Conservation (phyloP, 2,329 filamentous ascomycete species). For the Fusarium miscanthi region DNA sequence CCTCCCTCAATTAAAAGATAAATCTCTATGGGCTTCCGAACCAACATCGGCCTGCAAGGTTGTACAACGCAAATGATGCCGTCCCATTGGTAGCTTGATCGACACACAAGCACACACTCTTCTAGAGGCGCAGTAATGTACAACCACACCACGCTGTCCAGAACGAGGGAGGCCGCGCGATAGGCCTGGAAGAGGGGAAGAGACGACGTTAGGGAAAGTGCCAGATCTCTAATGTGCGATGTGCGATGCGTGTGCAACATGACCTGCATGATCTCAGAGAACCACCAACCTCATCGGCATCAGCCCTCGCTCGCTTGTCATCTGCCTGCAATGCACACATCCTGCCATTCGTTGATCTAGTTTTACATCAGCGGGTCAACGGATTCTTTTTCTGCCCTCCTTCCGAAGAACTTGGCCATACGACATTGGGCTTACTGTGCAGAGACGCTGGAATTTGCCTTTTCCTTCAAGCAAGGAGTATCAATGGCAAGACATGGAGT, state of each 20-base stretch:
- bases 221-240: slow-evolving; percentile 44
- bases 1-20: neutral
- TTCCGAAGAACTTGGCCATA: slow-evolving; percentile 14
- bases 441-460: neutral
- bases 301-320: slow-evolving; percentile 45
- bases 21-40: slow-evolving; percentile 27
- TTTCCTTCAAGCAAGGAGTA: slow-evolving; percentile 1
- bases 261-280: slow-evolving; percentile 46
- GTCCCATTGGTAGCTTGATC: slow-evolving; percentile 39
- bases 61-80: slow-evolving; percentile 36
- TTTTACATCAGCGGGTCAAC: neutral
- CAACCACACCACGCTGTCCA: slow-evolving; percentile 32
- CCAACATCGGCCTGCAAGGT: slow-evolving; percentile 37
- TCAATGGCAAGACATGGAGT: slow-evolving; percentile 1
- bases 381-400: neutral
- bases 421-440: neutral
- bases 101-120: slow-evolving; percentile 32
- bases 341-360: slow-evolving; percentile 14
- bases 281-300: slow-evolving; percentile 40
- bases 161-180: slow-evolving; percentile 27
- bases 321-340: slow-evolving; percentile 27
- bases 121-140: slow-evolving; percentile 30
- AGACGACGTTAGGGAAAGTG: slow-evolving; percentile 35
- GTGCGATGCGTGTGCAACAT: slow-evolving; percentile 39
- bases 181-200: slow-evolving; percentile 20